A percentile compares a stretch with the other conserved stretches of the same genome.
These are phyloP conservation scores for Dothistroma septosporum DNA, from an alignment of 2,329 filamentous ascomycete species.

Conservation along the genomic window DNA sequence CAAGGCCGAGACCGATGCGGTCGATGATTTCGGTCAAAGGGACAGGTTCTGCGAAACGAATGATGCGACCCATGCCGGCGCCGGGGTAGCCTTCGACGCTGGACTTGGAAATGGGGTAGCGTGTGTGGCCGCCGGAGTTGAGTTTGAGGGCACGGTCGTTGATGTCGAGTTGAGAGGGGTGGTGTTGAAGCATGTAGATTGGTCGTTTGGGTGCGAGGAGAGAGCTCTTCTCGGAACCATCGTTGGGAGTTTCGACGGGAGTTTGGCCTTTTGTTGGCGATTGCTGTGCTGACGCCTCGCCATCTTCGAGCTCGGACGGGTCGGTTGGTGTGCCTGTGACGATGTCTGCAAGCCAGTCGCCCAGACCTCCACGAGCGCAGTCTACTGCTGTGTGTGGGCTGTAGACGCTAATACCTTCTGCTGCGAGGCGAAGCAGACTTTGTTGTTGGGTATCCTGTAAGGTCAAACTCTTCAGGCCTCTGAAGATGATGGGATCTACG, in stretches of 20 bases:
- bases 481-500: conserved; percentile 92
- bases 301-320: conserved; percentile 19
- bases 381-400: conserved; percentile 94
- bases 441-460: conserved; percentile 80
- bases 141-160: conserved; percentile 36
- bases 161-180: conserved; percentile 44
- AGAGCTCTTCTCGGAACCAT: conserved; percentile 35
- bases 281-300: conserved; percentile 7
- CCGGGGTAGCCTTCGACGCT: conserved; percentile 40
- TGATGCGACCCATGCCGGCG: conserved; percentile 59
- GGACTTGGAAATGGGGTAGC: conserved; percentile 52
- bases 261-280: conserved; percentile 10
- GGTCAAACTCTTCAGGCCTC: conserved; percentile 82
- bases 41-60: conserved; percentile 52
- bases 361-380: conserved; percentile 76
- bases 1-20: conserved; percentile 59
- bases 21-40: conserved; percentile 57
- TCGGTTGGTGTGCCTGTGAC: conserved; percentile 56
- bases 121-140: conserved; percentile 46
- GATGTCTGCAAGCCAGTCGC: conserved; percentile 89
- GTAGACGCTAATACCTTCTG: conserved; percentile 86
- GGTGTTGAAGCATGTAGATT: conserved; percentile 44
- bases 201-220: conserved; percentile 37
- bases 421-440: conserved; percentile 74
- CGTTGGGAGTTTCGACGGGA: conserved; percentile 8